A percentile compares a stretch with the other conserved stretches of the same genome.
phyloP scores from a whole-genome alignment of 208 protist genomes.

The Trypanosoma theileri region DNA sequence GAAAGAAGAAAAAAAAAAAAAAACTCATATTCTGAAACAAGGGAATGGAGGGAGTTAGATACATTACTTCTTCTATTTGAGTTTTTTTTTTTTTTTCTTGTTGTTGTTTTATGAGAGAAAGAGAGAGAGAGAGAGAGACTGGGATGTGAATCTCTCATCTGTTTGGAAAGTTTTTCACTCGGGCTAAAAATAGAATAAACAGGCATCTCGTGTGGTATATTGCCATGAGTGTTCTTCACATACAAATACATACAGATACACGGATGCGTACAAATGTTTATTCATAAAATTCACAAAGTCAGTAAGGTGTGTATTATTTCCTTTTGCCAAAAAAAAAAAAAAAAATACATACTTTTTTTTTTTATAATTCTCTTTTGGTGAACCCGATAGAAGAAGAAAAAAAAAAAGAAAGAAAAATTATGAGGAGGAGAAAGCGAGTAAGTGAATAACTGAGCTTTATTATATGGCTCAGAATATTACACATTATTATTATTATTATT shows the following conservation, averaged over 20 bases:
- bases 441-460: neutral
- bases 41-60: too few species aligned
- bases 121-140: too few species aligned
- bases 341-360: neutral
- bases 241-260: constrained; percentile 1
- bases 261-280: constrained; percentile 1
- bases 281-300: constrained; percentile 2
- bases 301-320: neutral
- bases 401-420: neutral
- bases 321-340: neutral
- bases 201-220: neutral
- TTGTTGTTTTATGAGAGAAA: too few species aligned
- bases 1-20: constrained; percentile 1
- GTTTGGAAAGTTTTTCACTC: too few species aligned
- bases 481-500: too few species aligned
- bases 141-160: too few species aligned
- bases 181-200: neutral
- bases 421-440: neutral
- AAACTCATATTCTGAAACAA: neutral
- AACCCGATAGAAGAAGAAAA: neutral
- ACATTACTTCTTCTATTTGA: too few species aligned
- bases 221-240: neutral
- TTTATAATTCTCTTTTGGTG: too few species aligned
- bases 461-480: too few species aligned
- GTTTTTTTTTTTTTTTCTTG: too few species aligned